These are phyloP conservation scores for Tilletia walkeri DNA, from an alignment of 1,284 basidiomycete genomes.

Conservation along the genomic window DNA sequence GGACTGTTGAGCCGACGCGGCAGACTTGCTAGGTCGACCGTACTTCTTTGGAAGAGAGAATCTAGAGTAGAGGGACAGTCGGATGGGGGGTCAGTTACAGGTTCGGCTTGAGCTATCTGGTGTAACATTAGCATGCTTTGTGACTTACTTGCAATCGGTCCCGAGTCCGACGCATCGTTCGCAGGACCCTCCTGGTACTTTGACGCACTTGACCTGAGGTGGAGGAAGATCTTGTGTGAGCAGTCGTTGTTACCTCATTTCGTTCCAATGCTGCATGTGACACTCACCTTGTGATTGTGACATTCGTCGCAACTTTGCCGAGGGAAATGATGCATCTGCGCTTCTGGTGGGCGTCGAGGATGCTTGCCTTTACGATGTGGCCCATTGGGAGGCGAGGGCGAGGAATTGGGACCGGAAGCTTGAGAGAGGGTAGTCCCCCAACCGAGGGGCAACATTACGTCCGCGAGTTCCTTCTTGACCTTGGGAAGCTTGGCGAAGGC, in stretches of 20 bases:
- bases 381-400: background rate
- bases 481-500: background rate
- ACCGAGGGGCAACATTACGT: background rate
- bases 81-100: background rate
- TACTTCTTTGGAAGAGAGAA: conserved; percentile 15
- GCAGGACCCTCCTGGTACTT: background rate
- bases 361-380: conserved; percentile 10
- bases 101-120: too few species aligned
- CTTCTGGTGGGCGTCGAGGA: conserved; percentile 4
- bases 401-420: background rate
- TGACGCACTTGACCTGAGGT: conserved; percentile 12
- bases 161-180: background rate
- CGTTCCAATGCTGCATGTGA: too few species aligned
- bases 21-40: background rate
- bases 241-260: too few species aligned
- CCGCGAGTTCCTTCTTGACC: background rate
- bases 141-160: conserved; percentile 3
- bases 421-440: background rate
- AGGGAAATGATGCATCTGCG: conserved; percentile 11
- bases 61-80: background rate
- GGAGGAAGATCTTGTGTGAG: too few species aligned
- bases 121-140: too few species aligned
- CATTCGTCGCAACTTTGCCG: conserved; percentile 6
- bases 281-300: conserved; percentile 10
- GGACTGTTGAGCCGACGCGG: background rate